Evolutionary conservation across 257 asterid genomes (phyloP), one percentile per base, ranked within the genome.

Genomic region (Oldenlandia corymbosa): DNA sequence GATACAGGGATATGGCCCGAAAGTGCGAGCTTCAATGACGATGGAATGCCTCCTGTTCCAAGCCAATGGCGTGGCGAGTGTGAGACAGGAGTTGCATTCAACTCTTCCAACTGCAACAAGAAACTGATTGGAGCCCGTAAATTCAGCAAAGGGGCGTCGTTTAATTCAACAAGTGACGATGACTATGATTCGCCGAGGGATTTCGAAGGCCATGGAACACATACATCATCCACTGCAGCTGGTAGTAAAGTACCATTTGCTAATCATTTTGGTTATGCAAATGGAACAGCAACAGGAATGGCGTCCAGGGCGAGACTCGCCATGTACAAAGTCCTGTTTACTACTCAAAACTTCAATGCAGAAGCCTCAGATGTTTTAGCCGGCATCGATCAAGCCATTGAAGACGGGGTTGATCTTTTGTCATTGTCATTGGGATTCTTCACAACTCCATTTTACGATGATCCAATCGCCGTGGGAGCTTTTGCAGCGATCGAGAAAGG

Each of bases 1-100:
- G 74, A 62, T 50, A 61, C 64, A 0, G 74, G 68, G 23, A 23
- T 69, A 53, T 69, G 74, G 74, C 64, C 74, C 0, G 74, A 69
- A 42, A 60, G 68, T 46, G 50, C 10, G 8, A 61, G 74, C 49
- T 69, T 61, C 57, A 61, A 41, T 1, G 74, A 69, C 11, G 62
- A 32, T 3, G 64, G 74, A 5, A 69, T 69, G 68, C 42, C 68
- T 5, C 68, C 68, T 0, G 57, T 62, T 37, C 64, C 74, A 5
- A 20, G 64, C 0, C 47, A 58, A 18, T 69, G 74, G 74, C 36
- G 62, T 1, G 68, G 74, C 10, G 30, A 13, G 6, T 69, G 74
- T 18, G 74, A 69, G 23, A 30, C 48, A 2, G 74, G 74, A 21
- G 31, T 58, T 17, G 49, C 48, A 2, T 69, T 69, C 6, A 69